These are phyloP conservation scores for Xylaria bambusicola DNA, from an alignment of 495 filamentous ascomycete species.

Conservation along the genomic window DNA sequence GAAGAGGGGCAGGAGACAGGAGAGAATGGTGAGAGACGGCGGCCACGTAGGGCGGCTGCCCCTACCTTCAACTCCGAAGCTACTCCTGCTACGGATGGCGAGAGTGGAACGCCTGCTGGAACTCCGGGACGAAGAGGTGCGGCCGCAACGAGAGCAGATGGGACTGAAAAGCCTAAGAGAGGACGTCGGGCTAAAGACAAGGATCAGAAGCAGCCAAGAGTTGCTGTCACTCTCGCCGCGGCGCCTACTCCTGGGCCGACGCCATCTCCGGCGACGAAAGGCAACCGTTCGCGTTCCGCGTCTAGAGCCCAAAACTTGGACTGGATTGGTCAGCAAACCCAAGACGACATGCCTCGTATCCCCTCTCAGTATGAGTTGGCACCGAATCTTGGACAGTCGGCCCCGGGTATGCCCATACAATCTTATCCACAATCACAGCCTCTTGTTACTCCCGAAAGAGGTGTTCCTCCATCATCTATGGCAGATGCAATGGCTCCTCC, in stretches of 20 bases:
- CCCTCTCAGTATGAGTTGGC: conserved; percentile 39
- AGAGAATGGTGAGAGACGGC: conserved; percentile 53
- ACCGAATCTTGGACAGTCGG: conserved; percentile 20
- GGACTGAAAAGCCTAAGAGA: conserved; percentile 57
- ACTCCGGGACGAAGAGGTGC: conserved; percentile 56
- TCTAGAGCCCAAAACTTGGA: conserved; percentile 44
- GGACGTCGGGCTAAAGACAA: conserved; percentile 47
- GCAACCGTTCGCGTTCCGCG: conserved; percentile 47
- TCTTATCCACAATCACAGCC: conserved; percentile 36
- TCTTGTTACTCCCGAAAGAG: conserved; percentile 41
- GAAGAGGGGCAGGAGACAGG: conserved; percentile 55
- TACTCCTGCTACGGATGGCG: conserved; percentile 51
- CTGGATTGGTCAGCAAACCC: conserved; percentile 37
- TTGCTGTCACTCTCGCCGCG: conserved; percentile 45
- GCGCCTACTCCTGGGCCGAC: conserved; percentile 28
- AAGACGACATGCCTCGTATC: conserved; percentile 34
- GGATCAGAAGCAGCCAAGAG: conserved; percentile 45
- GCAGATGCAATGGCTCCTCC: conserved; percentile 53
- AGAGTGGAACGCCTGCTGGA: conserved; percentile 52
- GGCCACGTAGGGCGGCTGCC: conserved; percentile 57
- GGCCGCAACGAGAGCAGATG: conserved; percentile 50
- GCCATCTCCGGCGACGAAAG: conserved; percentile 30
- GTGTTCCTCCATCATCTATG: conserved; percentile 31
- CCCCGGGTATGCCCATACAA: conserved; percentile 34
- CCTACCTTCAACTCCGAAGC: conserved; percentile 52